These are phyloP conservation scores for Melaleuca alternifolia DNA, from an alignment of 345 rosid genomes.

Conservation along the genomic window DNA sequence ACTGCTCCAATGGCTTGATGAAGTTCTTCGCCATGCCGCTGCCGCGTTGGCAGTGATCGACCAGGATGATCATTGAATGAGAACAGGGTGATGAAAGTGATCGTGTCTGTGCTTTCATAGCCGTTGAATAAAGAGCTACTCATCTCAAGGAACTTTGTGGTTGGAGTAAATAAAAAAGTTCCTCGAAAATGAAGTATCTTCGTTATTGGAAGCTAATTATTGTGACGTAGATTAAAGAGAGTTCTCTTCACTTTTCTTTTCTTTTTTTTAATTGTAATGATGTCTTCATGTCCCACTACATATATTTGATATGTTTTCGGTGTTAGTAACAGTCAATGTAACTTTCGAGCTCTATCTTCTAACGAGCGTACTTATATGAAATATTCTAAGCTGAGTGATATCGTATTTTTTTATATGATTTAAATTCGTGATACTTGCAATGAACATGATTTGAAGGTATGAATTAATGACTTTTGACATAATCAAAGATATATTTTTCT, in stretches of 20 bases:
- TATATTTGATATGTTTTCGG: not conserved
- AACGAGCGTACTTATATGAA: not conserved
- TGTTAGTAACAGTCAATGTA: not conserved
- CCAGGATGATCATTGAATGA: not conserved
- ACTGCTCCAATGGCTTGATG: constrained; percentile 7
- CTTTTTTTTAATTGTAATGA: not conserved
- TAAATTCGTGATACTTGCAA: not conserved
- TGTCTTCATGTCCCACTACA: not conserved
- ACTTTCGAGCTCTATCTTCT: not conserved
- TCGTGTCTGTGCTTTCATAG: not conserved
- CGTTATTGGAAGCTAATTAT: not conserved
- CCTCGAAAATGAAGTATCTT: not conserved
- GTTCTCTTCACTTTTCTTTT: not conserved
- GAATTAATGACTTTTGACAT: not conserved
- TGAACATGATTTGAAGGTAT: not conserved
- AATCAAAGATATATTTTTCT: not conserved
- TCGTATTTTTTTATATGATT: not conserved
- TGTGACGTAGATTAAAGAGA: not conserved
- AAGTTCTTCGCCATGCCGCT: constrained; percentile 8
- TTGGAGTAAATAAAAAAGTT: not conserved
- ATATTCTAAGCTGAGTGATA: not conserved
- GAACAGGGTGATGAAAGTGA: not conserved
- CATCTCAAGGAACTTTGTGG: not conserved
- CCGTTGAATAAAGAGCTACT: not conserved
- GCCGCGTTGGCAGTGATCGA: not conserved